Evolutionary conservation across 2,329 filamentous ascomycete species (phyloP), one percentile per base, ranked within the genome.

Genomic region (Trichothecium roseum): DNA sequence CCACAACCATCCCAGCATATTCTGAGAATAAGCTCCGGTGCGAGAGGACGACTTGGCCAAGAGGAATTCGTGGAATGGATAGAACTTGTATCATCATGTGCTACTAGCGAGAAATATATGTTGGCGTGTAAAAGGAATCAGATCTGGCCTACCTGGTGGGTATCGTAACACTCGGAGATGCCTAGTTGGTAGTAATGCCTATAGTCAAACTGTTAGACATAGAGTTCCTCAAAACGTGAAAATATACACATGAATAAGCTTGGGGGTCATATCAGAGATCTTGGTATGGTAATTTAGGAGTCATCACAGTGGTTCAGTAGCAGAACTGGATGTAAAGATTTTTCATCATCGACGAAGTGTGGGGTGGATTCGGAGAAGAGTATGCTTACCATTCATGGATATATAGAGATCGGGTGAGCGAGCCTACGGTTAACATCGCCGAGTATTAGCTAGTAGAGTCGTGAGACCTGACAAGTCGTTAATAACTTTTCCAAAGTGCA

Each of bases 61-160:
- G 59, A 70, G 66, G 70, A 69, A 57, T 66, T 81, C 69, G 74
- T 79, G 72, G 78, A 82, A 82, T 82, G 78, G 78, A 82, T 81
- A 78, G 45, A 76, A 76, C 78, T 77, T 62, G 55, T 55, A 42
- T 62, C 56, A 63, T 62, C 57, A 61, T 53, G 39, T 39, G 39
- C 33, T 20, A n/a, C n/a, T n/a, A n/a, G n/a, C n/a, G 17, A 13
- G 24, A 17, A 13, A 29, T 22, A 30, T 8, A 33, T 13, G 14
- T 32, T n/a, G 18, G 15, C 30, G 30, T n/a, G n/a, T n/a, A n/a
- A n/a, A n/a, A n/a, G n/a, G n/a, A n/a, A n/a, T n/a, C n/a, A n/a
- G n/a, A n/a, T n/a, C n/a, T n/a, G n/a, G n/a, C n/a, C n/a, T n/a
- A n/a, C n/a, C n/a, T n/a, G n/a, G n/a, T n/a, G n/a, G n/a, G n/a